Evolutionary conservation across 345 rosid genomes (phyloP), one percentile per base, ranked within the genome.

Genomic region (Nasturtium officinale): DNA sequence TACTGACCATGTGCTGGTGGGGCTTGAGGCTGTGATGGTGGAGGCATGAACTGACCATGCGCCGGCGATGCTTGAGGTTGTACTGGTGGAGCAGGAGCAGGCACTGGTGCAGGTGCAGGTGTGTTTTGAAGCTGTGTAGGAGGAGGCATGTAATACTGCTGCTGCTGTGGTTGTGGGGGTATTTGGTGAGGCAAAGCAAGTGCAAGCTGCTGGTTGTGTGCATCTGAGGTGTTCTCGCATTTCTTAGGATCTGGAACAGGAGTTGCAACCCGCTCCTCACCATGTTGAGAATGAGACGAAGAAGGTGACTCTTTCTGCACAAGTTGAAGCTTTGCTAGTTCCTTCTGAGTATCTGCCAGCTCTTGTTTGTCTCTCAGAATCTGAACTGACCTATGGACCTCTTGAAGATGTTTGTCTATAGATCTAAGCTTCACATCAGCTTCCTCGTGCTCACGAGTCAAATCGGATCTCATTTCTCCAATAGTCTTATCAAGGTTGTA

Each of bases 371-470:
- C 99, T 77, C 98, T 87, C 12, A 96, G 81, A 73, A 96, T 87
- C 86, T 96, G 99, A 64, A 96, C 95, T 52, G 99, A 96, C 78
- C 98, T 86, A 75, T 92, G 97, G 71, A 96, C 99, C 90, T 96
- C 98, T 76, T 96, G 99, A 69, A 96, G 76, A 83, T 90, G 99
- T 81, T 92, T 96, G 82, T 90, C 99, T 3, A 96, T 69, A 56
- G 89, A 83, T 77, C 86, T 90, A 56, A 96, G 97, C 91, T 92
- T 92, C 25, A 80, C 38, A 77, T 90, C 97, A 15, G 92, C 87
- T 16, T 92, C 97, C 30, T 75, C 84, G 61, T 86, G 84, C 67
- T 87, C 96, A 72, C 89, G 88, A 61, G 65, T 75, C 78, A 89
- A 78, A 46, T 92, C 97, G 12, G 90, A 73, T 74, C 95, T 83